phyloP scores from a whole-genome alignment of 129 eudicot species.

The Artemisia annua region DNA sequence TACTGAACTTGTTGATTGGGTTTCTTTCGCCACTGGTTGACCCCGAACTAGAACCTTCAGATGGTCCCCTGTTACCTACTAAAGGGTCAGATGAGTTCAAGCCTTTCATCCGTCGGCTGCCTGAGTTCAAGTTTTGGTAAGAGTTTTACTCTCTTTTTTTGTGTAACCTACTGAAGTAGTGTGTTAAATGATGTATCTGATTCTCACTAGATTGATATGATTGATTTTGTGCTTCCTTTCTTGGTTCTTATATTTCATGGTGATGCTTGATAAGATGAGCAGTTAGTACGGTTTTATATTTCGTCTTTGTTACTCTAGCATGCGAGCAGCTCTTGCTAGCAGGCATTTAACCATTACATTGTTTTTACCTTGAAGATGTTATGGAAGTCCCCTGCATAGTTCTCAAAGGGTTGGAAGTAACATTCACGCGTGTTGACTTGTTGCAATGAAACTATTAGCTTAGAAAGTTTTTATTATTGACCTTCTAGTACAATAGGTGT shows the following conservation, averaged over 20 bases:
- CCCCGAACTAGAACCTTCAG: conserved; percentile 77
- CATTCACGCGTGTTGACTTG: neutral
- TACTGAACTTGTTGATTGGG: conserved; percentile 88
- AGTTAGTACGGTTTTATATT: neutral
- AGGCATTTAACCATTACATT: neutral
- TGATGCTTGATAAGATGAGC: conserved; percentile 14
- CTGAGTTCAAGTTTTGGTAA: conserved; percentile 96
- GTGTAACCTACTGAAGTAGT: neutral
- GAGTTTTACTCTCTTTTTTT: neutral
- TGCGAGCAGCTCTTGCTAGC: conserved; percentile 3
- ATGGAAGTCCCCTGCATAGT: neutral
- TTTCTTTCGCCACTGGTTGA: conserved; percentile 95
- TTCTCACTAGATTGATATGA: conserved; percentile 8
- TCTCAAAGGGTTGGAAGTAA: conserved; percentile 6
- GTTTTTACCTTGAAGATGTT: too few relatives aligned
- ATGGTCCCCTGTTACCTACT: conserved; percentile 75
- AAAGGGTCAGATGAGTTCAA: conserved; percentile 89
- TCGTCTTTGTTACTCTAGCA: neutral
- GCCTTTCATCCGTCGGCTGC: conserved; percentile 90
- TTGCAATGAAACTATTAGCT: neutral
- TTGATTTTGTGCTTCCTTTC: neutral
- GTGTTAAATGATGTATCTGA: conserved; percentile 13
- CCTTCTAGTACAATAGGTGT: too few relatives aligned
- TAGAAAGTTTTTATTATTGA: conserved; percentile 6
- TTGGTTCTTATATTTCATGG: conserved; percentile 10